phyloP scores from a whole-genome alignment of 2,329 filamentous ascomycete species.

The Sporothrix luriei region DNA sequence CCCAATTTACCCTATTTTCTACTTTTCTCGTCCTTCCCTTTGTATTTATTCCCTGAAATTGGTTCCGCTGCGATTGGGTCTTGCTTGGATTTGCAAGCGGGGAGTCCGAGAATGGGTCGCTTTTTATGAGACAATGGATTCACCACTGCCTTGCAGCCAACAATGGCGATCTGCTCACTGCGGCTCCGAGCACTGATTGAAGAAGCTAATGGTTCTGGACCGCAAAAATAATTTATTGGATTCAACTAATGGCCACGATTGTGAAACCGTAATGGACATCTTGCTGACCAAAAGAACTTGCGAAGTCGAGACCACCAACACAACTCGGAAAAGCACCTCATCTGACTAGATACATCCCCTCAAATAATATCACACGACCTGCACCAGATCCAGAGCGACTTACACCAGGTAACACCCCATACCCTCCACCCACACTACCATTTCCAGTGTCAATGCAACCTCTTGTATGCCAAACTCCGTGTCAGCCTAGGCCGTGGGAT shows the following conservation, averaged over 20 bases:
- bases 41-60: background rate
- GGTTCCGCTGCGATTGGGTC: background rate
- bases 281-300: background rate
- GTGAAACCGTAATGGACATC: too few relatives aligned
- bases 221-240: slow-evolving; percentile 22
- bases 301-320: background rate
- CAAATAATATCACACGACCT: background rate
- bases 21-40: background rate
- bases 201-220: background rate
- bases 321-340: background rate
- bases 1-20: background rate
- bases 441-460: too few relatives aligned
- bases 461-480: too few relatives aligned
- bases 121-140: background rate
- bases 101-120: background rate
- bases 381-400: background rate
- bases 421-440: background rate
- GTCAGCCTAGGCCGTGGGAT: slow-evolving; percentile 37
- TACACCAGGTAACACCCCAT: background rate
- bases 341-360: background rate
- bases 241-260: slow-evolving; percentile 1
- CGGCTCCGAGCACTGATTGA: background rate
- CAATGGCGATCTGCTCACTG: background rate
- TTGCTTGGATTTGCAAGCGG: background rate
- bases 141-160: background rate